phyloP scores from a whole-genome alignment of 1,284 basidiomycete species.

The Rhizoctonia solani region DNA sequence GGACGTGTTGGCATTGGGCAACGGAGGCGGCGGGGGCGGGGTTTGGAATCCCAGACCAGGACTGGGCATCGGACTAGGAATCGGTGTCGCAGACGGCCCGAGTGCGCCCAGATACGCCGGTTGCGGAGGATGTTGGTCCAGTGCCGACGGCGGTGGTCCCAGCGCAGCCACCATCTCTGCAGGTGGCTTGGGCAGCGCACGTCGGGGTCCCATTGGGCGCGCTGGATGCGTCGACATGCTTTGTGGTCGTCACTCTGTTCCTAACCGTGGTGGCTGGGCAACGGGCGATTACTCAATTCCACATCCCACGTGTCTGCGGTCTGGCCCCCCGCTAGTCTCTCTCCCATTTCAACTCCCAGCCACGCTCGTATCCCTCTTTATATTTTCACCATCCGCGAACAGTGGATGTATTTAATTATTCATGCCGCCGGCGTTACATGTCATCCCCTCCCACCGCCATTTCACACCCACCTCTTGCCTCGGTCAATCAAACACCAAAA shows the following conservation, averaged over 20 bases:
- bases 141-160: conserved; percentile 13
- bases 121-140: background rate
- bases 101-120: background rate
- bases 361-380: too few species aligned
- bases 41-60: conserved; percentile 20
- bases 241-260: background rate
- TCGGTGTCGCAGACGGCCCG: conserved; percentile 7
- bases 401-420: too few species aligned
- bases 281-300: too few species aligned
- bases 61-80: conserved; percentile 25
- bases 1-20: background rate
- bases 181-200: background rate
- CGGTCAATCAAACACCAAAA: too few species aligned
- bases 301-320: too few species aligned
- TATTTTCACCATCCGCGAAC: too few species aligned
- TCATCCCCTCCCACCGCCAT: too few species aligned
- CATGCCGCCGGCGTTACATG: too few species aligned
- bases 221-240: background rate
- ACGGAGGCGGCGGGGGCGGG: conserved; percentile 16
- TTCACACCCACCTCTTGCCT: too few species aligned
- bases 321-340: too few species aligned
- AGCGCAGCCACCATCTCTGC: background rate
- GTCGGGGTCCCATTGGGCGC: background rate
- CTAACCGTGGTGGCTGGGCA: too few species aligned
- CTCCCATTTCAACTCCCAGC: too few species aligned